Conservation (phyloP, 2,329 filamentous ascomycete genomes). For the Emericellopsis cladophorae region DNA sequence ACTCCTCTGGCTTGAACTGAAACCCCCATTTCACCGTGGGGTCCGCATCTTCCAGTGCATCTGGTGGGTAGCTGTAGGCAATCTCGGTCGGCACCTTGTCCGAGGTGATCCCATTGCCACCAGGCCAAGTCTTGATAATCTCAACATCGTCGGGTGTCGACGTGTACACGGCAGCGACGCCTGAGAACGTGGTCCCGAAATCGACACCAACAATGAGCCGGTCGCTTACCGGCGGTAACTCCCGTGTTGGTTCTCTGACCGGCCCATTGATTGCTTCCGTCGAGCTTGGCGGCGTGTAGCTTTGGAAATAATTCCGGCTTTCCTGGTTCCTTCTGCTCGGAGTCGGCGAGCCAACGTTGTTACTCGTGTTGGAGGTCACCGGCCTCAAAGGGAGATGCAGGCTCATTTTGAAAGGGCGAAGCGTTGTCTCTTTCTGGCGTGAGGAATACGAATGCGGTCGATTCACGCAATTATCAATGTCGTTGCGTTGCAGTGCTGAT, state of each 20-base stretch:
- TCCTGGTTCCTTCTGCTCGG: conserved; percentile 38
- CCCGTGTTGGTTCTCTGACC: conserved; percentile 40
- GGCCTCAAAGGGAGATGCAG: conserved; percentile 38
- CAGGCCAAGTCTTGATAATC: conserved; percentile 77
- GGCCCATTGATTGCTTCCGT: conserved; percentile 52
- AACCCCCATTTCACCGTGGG: conserved; percentile 63
- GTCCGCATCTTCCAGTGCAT: conserved; percentile 15
- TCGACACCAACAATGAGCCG: conserved; percentile 67
- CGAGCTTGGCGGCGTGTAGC: conserved; percentile 39
- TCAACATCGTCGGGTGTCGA: conserved; percentile 69
- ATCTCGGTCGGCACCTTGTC: conserved; percentile 80
- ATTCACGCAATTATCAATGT: too few relatives aligned
- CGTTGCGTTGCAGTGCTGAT: too few relatives aligned
- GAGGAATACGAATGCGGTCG: too few relatives aligned
- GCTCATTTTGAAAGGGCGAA: conserved; percentile 21
- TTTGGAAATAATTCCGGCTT: conserved; percentile 43
- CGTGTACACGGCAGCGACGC: conserved; percentile 62
- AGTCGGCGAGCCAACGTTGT: conserved; percentile 1
- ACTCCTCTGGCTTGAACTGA: conserved; percentile 67
- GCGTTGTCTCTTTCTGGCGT: too few relatives aligned
- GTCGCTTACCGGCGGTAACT: conserved; percentile 41
- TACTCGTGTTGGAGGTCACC: conserved; percentile 15
- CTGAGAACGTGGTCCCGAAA: conserved; percentile 76
- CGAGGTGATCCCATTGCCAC: conserved; percentile 74
- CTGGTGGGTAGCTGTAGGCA: conserved; percentile 37